phyloP scores from a whole-genome alignment of 345 rosid species.

The Turritis glabra region DNA sequence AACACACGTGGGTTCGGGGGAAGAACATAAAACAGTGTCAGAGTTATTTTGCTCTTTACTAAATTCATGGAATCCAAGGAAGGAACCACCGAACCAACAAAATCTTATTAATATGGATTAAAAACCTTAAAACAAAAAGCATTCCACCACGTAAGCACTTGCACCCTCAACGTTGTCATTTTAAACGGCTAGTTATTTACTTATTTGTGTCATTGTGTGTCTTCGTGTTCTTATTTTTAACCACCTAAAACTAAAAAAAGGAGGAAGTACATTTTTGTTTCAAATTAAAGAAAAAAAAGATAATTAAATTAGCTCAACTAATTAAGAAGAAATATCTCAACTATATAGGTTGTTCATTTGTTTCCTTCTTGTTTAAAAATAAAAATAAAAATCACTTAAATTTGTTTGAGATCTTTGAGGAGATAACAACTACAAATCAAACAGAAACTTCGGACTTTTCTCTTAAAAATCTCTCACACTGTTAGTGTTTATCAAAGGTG shows the following conservation, averaged over 20 bases:
- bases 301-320: background rate
- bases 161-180: constrained; percentile 24
- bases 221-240: background rate
- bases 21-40: constrained; percentile 25
- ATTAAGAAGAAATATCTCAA: background rate
- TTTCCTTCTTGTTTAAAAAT: background rate
- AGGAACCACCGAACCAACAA: background rate
- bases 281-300: background rate
- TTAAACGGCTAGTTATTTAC: constrained; percentile 17
- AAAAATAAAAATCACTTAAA: too few species aligned
- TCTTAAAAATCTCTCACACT: background rate
- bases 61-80: constrained; percentile 24
- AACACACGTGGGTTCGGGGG: constrained; percentile 16
- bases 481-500: background rate
- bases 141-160: constrained; percentile 40
- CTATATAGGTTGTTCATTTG: background rate
- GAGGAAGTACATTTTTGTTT: background rate
- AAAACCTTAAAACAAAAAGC: background rate
- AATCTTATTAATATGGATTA: background rate
- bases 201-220: too few species aligned
- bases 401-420: too few species aligned
- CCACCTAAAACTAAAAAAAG: background rate
- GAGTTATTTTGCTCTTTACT: constrained; percentile 15
- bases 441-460: constrained; percentile 4
- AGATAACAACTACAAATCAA: background rate